Base-by-base conservation (phyloP, 2,329 filamentous ascomycete genomes). In the Knoxdaviesia capensis region DNA sequence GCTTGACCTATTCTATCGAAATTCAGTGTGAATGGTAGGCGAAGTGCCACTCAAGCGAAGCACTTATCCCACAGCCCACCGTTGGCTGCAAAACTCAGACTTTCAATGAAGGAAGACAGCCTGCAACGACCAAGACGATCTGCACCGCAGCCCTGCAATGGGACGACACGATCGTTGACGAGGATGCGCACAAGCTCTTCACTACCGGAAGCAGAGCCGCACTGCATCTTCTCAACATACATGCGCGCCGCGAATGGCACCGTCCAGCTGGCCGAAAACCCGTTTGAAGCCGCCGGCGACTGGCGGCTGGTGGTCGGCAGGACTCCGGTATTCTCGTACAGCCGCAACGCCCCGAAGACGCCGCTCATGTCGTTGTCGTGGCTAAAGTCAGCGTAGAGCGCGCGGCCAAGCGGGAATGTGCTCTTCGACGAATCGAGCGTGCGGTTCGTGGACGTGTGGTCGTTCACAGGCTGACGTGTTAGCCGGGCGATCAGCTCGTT, bases 291-390 rank as follows among this genome's bases (percentile, higher is more conserved):
- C 5, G 58, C 49, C 0, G 71, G 64, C 37, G 68, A 61, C 35
- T 68, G 54, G 30, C 73, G 56, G 6, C 62, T 63, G 3, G 61
- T 62, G 29, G 65, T 67, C 3, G 69, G 65, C 29, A 80, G 59
- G 7, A 67, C 62, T 9, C 54, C 52, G 0, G 74, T 83, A 37
- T 58, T 60, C 49, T 86, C 81, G 59, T 85, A 93, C 30, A 94
- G 61, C 0, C 85, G 82, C 48, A 94, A 54, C 0, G 85, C 84
- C 5, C 74, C 75, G 53, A 81, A 81, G 6, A 92, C 74, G 6
- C 71, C 69, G 31, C 72, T 74, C 75, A 94, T 85, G 53, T 80
- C 77, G 56, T 92, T 94, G 59, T 94, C 87, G 58, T 94, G 87
- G 47, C 77, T 83, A 54, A 94, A 94, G 58, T 94, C 87, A 0